Evolutionary conservation across 495 filamentous ascomycete species (phyloP).

Genomic region (Choiromyces venosus): DNA sequence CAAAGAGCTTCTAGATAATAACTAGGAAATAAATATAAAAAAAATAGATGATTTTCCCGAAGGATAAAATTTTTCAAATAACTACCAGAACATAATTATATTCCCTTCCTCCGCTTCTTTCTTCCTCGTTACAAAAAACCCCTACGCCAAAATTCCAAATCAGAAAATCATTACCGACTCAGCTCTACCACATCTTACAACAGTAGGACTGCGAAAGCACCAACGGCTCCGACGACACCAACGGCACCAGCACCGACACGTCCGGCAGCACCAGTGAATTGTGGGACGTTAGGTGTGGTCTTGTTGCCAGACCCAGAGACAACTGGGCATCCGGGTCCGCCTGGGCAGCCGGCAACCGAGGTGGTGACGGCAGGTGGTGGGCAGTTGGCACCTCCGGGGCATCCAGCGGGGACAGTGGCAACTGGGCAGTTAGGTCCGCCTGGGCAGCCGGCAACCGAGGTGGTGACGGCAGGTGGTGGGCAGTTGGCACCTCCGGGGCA

Average conservation of each 20-base stretch:
- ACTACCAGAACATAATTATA: neutral
- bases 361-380: neutral
- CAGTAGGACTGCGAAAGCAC: neutral
- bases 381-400: constrained; percentile 17
- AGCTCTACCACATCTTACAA: neutral
- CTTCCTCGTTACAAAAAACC: neutral
- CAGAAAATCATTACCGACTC: constrained; percentile 1
- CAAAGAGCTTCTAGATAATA: neutral
- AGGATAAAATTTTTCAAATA: neutral
- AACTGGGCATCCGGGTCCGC: neutral
- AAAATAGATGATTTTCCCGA: neutral
- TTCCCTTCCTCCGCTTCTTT: neutral
- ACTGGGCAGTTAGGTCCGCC: constrained; percentile 5
- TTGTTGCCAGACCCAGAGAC: neutral
- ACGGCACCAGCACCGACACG: neutral
- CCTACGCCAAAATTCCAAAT: constrained; percentile 1
- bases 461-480: neutral
- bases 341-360: neutral
- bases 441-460: neutral
- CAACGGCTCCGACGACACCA: neutral
- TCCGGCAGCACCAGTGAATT: neutral
- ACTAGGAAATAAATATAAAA: neutral
- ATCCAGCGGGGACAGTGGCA: neutral
- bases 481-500: constrained; percentile 18
- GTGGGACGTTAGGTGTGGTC: neutral